A percentile compares a stretch with the other conserved stretches of the same genome.
phyloP scores from a whole-genome alignment of 495 filamentous ascomycete genomes.

The Entonaema liquescens region DNA sequence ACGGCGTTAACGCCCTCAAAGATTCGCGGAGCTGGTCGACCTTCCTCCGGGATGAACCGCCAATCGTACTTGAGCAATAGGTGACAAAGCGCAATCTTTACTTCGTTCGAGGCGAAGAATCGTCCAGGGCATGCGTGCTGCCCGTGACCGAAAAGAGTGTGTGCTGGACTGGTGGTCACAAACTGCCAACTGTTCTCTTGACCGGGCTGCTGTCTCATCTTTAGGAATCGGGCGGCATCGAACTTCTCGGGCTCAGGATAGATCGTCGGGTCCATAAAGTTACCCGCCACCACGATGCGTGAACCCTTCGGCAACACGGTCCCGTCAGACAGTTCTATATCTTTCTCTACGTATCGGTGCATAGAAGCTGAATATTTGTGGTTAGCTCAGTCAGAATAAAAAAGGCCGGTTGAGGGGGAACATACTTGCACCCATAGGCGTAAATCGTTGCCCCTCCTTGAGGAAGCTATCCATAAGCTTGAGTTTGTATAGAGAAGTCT shows the following conservation, averaged over 20 bases:
- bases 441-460: constrained; percentile 54
- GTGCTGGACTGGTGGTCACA: constrained; percentile 55
- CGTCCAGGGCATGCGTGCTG: constrained; percentile 61
- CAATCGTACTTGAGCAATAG: constrained; percentile 60
- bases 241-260: constrained; percentile 55
- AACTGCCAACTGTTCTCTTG: constrained; percentile 57
- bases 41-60: constrained; percentile 46
- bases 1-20: constrained; percentile 37
- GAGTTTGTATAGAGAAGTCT: constrained; percentile 59
- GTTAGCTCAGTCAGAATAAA: constrained; percentile 23
- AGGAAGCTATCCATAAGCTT: constrained; percentile 62
- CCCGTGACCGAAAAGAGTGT: constrained; percentile 61
- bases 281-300: constrained; percentile 48
- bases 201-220: constrained; percentile 54
- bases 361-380: constrained; percentile 49
- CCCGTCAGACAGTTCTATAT: constrained; percentile 57
- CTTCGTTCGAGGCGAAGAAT: constrained; percentile 59
- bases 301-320: constrained; percentile 61
- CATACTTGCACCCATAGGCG: constrained; percentile 49
- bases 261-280: constrained; percentile 51
- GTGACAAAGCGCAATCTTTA: constrained; percentile 57
- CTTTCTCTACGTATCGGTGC: constrained; percentile 51
- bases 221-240: constrained; percentile 58
- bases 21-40: constrained; percentile 38
- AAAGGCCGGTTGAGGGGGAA: constrained; percentile 6